phyloP scores from a whole-genome alignment of 2,329 filamentous ascomycete genomes.

The Fusarium agapanthi region DNA sequence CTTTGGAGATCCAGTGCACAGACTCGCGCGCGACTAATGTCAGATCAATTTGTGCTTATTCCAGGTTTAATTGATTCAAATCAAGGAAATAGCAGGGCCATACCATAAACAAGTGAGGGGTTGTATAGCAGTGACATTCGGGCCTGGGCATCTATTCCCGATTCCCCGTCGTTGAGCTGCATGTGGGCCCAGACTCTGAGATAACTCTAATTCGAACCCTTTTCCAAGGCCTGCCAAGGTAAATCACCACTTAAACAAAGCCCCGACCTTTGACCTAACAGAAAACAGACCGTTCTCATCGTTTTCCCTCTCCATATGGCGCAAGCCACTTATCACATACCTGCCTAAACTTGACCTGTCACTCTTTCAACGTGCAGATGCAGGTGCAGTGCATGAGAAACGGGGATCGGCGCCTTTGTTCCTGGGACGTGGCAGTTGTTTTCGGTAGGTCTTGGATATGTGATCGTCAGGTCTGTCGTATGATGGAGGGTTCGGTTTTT shows the following conservation, averaged over 20 bases:
- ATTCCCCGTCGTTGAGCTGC: neutral
- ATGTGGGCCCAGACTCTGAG: neutral
- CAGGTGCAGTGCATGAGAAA: neutral
- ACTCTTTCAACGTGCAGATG: neutral
- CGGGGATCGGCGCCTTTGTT: slow-evolving; percentile 3
- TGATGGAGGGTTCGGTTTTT: neutral
- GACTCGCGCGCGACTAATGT: neutral
- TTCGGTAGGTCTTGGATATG: neutral
- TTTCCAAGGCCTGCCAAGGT: neutral
- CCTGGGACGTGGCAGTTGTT: neutral
- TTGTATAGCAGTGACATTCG: neutral
- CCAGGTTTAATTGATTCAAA: neutral
- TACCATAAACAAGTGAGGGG: neutral
- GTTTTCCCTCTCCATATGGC: neutral
- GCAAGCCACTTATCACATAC: slow-evolving; percentile 13
- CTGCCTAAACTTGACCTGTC: neutral
- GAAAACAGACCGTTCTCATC: slow-evolving; percentile 2
- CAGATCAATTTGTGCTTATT: neutral
- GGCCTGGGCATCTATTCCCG: neutral
- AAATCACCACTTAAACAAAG: neutral
- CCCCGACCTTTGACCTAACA: neutral
- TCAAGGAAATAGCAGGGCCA: neutral
- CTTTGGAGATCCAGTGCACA: neutral
- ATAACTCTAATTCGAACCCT: neutral
- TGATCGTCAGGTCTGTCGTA: slow-evolving; percentile 3